Base-by-base conservation (phyloP, 2,329 filamentous ascomycete genomes). In the Fusarium sp. region DNA sequence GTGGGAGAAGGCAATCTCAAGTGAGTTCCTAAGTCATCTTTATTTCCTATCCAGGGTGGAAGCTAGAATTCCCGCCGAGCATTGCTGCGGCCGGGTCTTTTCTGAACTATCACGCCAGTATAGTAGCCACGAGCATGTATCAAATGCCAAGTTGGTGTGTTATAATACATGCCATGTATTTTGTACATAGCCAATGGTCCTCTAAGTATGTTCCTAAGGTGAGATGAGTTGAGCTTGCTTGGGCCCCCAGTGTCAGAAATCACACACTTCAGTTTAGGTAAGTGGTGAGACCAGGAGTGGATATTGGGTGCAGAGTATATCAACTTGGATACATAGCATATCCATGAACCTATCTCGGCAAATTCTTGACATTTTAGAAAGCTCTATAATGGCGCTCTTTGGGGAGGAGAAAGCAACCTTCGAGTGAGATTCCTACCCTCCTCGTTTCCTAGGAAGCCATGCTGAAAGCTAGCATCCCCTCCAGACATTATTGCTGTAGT, bases 141-240 rank as follows among this genome's bases (percentile, higher is more conserved):
- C 22, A 50, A 50, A 50, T 17, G 14, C 22, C 45, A 50, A 27
- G 15, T 17, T 17, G 15, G 22, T 17, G 15, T 47, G 22, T 14
- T 47, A 47, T 37, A 58, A 20, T 73, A 70, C 63, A 73, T n/a
- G 20, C 17, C 56, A 17, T 25, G 22, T 63, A 10, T 65, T 70
- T 75, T 52, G 56, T 73, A 67, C 72, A 75, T 67, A 50, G 32
- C 56, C 52, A 45, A 60, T 63, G 37, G 37, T 58, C 43, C 52
- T 56, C 20, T 45, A 25, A 27, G 47, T 63, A 64, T 59, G 35
- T 68, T 40, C 8, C 43, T 47, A 27, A 9, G 27, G 12, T 33
- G 50, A 54, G 27, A n/a, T 54, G 11, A 15, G 50, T n/a, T 32
- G 17, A 20, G 27, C 14, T n/a, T 54, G 11, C 27, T 54, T n/a